A percentile compares a stretch with the other conserved stretches of the same genome.
phyloP scores from a whole-genome alignment of 164 flowering plant species.

The Taxillus chinensis region DNA sequence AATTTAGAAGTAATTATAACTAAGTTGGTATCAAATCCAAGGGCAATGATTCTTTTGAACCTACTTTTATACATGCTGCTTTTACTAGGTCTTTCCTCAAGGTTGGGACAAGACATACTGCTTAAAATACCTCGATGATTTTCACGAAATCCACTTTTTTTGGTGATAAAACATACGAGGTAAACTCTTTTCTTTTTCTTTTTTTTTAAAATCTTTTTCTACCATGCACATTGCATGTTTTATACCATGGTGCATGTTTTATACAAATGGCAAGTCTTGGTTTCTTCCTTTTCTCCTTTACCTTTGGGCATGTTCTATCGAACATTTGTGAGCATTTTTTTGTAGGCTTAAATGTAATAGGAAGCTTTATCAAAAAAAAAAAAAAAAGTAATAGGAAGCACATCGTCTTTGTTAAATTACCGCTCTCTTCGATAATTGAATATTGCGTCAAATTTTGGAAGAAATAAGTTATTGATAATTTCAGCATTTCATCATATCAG shows the following conservation, averaged over 20 bases:
- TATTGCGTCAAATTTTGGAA: no score
- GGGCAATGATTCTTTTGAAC: not conserved
- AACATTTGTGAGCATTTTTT: no score
- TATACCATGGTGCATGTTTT: not conserved
- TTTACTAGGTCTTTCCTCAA: constrained; percentile 75
- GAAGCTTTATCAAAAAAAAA: no score
- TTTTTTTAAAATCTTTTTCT: not conserved
- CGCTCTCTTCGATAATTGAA: no score
- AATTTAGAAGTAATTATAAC: not conserved
- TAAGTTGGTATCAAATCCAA: not conserved
- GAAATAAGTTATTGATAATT: not conserved
- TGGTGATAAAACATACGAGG: constrained; percentile 98
- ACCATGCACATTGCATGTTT: not conserved
- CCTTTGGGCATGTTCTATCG: no score
- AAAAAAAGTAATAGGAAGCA: no score
- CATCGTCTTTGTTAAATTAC: no score
- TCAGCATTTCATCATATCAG: not conserved
- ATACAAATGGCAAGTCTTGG: not conserved
- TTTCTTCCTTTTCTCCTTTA: no score
- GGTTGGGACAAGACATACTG: constrained; percentile 99
- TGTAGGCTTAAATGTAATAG: no score
- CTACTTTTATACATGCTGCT: constrained; percentile 8
- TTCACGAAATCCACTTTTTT: constrained; percentile 88
- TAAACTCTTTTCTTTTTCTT: constrained; percentile 7
- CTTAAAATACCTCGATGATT: constrained; percentile 74